phyloP scores from a whole-genome alignment of 139 green algal genomes.

The Eudorina sp. region DNA sequence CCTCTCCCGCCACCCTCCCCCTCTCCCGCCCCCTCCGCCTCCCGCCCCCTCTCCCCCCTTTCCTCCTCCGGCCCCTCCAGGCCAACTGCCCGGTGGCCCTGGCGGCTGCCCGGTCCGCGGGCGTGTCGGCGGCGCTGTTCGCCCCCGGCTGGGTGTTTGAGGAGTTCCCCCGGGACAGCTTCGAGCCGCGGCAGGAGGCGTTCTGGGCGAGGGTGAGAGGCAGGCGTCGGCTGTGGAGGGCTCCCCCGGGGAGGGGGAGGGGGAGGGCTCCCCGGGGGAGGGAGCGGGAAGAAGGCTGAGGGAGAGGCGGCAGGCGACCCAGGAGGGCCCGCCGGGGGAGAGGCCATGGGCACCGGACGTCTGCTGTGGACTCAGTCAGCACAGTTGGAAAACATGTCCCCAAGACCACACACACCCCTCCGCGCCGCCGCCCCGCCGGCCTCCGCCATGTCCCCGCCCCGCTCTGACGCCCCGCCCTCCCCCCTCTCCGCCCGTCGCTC shows the following conservation, averaged over 20 bases:
- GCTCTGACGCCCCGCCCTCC: no score
- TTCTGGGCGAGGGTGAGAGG: constrained; percentile 57
- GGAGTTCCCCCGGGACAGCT: constrained; percentile 37
- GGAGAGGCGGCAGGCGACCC: no score
- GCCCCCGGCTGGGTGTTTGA: constrained; percentile 76
- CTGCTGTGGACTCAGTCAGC: no score
- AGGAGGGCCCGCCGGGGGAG: no score
- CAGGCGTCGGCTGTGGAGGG: background rate
- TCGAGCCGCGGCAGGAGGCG: constrained; percentile 41
- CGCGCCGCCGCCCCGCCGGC: no score
- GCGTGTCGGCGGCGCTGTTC: constrained; percentile 72
- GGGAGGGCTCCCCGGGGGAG: no score
- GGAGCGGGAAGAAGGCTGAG: no score
- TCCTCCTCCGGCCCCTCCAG: background rate
- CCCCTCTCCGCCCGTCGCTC: no score
- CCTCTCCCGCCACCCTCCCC: background rate
- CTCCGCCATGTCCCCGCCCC: no score
- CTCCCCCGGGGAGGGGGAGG: background rate
- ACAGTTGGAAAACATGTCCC: no score
- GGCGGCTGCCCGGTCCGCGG: constrained; percentile 34
- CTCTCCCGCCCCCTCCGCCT: background rate
- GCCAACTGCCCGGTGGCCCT: constrained; percentile 51
- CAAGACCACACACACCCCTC: no score
- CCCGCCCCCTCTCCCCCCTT: background rate
- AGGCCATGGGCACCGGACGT: no score